Evolutionary conservation across 2,329 filamentous ascomycete species (phyloP).

Genomic region (Fusarium stilboides): DNA sequence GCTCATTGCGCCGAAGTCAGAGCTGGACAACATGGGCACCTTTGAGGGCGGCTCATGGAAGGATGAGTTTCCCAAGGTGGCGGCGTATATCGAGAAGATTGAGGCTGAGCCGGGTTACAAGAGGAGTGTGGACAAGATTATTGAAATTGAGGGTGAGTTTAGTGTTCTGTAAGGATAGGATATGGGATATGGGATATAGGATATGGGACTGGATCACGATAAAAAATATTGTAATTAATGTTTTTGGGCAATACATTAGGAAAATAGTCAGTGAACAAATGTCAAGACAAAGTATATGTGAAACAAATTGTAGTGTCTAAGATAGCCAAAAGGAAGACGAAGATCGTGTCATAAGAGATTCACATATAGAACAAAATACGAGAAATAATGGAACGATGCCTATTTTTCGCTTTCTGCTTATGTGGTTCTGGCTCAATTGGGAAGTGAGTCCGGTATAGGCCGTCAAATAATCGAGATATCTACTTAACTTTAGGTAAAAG

Average conservation of each 20-base stretch:
- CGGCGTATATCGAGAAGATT: slow-evolving; percentile 63
- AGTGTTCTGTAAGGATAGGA: slow-evolving; percentile 26
- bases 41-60: slow-evolving; percentile 61
- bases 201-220: neutral
- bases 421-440: neutral
- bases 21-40: slow-evolving; percentile 58
- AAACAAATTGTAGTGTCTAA: too few relatives aligned
- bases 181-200: neutral
- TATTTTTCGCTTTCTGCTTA: neutral
- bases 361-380: too few relatives aligned
- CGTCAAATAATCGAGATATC: too few relatives aligned
- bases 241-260: neutral
- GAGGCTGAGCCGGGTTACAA: slow-evolving; percentile 64
- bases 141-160: slow-evolving; percentile 63
- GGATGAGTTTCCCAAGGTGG: slow-evolving; percentile 61
- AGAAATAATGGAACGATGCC: too few relatives aligned
- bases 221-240: neutral
- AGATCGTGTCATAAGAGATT: too few relatives aligned
- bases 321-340: too few relatives aligned
- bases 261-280: too few relatives aligned
- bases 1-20: slow-evolving; percentile 61
- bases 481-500: too few relatives aligned
- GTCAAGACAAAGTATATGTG: too few relatives aligned
- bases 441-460: too few relatives aligned
- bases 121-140: slow-evolving; percentile 64